Evolutionary conservation across 2,329 filamentous ascomycete species (phyloP), one percentile per base, ranked within the genome.

Genomic region (Cladophialophora bantiana): DNA sequence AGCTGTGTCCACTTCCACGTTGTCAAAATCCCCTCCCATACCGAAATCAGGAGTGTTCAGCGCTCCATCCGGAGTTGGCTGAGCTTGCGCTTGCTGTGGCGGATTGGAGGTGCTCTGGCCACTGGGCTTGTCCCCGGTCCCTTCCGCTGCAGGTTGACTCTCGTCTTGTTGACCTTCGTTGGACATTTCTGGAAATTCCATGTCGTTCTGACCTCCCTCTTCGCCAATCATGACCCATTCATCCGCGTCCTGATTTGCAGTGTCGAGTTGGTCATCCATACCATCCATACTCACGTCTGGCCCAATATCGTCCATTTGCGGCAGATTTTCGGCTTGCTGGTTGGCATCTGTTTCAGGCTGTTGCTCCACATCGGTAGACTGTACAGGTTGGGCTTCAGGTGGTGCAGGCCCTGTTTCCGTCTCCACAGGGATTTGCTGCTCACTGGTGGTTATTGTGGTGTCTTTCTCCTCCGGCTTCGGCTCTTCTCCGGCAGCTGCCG

Each of bases 221-320:
- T 90, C 89, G 63, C 89, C 86, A 35, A 93, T 87, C 65, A 93
- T 89, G 3, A 93, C 88, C 90, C 90, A 93, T 70, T 93, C 91
- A 35, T 86, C 89, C 20, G 82, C 84, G 12, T 84, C 83, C 18
- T 82, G 83, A 13, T 77, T 76, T 48, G 75, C 75, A 20, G 77
- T 75, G 48, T 78, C 76, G 36, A 74, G 74, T 53, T 62, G 70
- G 38, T 77, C 78, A 15, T 83, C 79, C 32, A 85, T 83, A 64
- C 85, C 85, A 15, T 85, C 84, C 86, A 92, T 85, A 68, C 85
- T 84, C 66, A 87, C 78, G 40, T 83, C 80, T 10, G 79, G 73
- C 65, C 78, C 79, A 45, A 75, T 56, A 5, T 78, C 75, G 26
- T 79, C 77, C 38, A 71, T 31, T 48, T 57, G 53, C 6, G 68